Percentiles rank a stretch among this genome's conserved stretches.
Conservation (phyloP, 805 yeast species). For the Candida takata region DNA sequence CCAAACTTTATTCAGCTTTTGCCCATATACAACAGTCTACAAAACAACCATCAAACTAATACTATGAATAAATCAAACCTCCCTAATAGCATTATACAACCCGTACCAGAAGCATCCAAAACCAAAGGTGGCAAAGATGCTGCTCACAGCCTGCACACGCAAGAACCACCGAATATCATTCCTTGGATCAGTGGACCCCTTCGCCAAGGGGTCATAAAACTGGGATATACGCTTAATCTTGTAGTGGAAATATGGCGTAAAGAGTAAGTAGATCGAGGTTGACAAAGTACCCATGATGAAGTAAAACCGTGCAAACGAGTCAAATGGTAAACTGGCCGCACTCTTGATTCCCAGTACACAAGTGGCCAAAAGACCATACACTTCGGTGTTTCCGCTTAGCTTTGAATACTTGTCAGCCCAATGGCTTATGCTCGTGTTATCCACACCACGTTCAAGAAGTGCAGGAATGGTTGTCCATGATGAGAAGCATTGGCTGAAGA, state of each 20-base stretch:
- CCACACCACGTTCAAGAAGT: conserved; percentile 9
- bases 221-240: conserved; percentile 9
- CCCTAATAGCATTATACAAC: conserved; percentile 7
- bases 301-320: conserved; percentile 13
- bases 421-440: conserved; percentile 8
- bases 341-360: conserved; percentile 12
- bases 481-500: conserved; percentile 10
- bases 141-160: conserved; percentile 9
- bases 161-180: conserved; percentile 9
- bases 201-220: conserved; percentile 3
- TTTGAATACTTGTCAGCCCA: conserved; percentile 12
- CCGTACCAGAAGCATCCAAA: conserved; percentile 13
- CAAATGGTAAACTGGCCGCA: conserved; percentile 10
- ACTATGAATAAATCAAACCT: too few relatives aligned
- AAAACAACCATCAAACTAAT: too few relatives aligned
- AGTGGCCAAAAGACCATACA: conserved; percentile 8
- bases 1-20: too few relatives aligned
- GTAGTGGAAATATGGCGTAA: conserved; percentile 14
- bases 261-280: conserved; percentile 8
- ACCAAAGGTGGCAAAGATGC: conserved; percentile 13
- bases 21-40: too few relatives aligned
- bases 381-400: conserved; percentile 7
- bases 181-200: conserved; percentile 9
- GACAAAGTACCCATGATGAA: conserved; percentile 14
- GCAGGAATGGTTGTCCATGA: conserved; percentile 16